These are phyloP conservation scores for Amniculicola lignicola DNA, from an alignment of 495 filamentous ascomycete genomes.

Conservation along the genomic window DNA sequence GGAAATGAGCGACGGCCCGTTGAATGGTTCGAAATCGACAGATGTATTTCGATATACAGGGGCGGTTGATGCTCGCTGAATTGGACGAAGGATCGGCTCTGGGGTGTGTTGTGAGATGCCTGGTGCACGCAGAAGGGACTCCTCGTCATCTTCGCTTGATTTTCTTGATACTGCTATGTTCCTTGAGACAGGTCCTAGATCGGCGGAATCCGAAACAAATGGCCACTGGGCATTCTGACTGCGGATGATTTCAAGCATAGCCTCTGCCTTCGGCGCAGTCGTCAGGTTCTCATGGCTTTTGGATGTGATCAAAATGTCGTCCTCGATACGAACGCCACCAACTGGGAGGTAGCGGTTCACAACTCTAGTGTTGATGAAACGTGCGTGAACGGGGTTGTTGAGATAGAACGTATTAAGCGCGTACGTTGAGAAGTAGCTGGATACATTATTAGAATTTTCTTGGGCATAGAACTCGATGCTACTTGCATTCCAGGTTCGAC, in stretches of 20 bases:
- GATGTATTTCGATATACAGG: background rate
- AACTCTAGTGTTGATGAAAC: constrained; percentile 70
- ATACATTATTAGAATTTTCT: background rate
- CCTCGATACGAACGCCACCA: constrained; percentile 89
- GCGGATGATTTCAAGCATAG: constrained; percentile 59
- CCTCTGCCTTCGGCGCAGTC: constrained; percentile 73
- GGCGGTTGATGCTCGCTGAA: constrained; percentile 3
- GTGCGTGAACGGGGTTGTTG: constrained; percentile 55
- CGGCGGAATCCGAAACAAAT: constrained; percentile 7
- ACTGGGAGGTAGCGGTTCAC: constrained; percentile 70
- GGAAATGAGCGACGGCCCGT: constrained; percentile 1
- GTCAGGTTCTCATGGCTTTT: constrained; percentile 81
- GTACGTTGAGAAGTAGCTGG: constrained; percentile 61
- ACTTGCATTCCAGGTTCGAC: constrained; percentile 78
- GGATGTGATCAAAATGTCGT: constrained; percentile 78
- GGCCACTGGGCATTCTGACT: constrained; percentile 12
- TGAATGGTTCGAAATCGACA: background rate
- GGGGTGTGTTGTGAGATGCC: background rate
- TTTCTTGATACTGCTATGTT: background rate
- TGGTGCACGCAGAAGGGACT: constrained; percentile 9
- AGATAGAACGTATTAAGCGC: constrained; percentile 63
- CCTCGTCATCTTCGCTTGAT: background rate
- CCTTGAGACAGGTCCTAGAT: background rate
- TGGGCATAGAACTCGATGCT: background rate
- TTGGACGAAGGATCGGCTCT: background rate